Evolutionary conservation across 306 rosid species (phyloP).

Genomic region (Dryas alaskensis): DNA sequence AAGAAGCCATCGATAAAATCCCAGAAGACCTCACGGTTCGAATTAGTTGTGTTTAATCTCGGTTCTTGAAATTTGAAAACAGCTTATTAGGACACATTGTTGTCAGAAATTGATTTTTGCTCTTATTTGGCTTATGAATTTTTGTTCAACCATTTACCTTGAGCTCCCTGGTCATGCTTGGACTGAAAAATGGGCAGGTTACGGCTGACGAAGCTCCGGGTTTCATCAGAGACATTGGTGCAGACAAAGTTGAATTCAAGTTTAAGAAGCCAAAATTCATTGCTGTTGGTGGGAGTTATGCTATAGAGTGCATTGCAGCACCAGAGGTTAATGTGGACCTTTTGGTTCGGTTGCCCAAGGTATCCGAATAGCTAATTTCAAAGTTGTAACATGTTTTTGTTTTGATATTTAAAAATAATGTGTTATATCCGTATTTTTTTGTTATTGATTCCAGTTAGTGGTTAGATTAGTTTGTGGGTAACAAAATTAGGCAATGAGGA

Average conservation of each 20-base stretch:
- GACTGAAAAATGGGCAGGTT: slow-evolving; percentile 36
- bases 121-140: background rate
- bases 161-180: slow-evolving; percentile 8
- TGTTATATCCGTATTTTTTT: background rate
- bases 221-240: slow-evolving; percentile 80
- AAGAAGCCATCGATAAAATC: slow-evolving; percentile 46
- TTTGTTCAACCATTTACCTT: background rate
- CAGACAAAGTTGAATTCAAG: slow-evolving; percentile 76
- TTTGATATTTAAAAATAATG: background rate
- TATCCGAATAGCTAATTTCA: slow-evolving; percentile 15
- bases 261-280: slow-evolving; percentile 62
- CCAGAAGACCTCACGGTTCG: slow-evolving; percentile 57
- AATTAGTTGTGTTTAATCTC: background rate
- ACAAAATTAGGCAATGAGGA: background rate
- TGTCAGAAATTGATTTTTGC: background rate
- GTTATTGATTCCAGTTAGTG: background rate
- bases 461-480: background rate
- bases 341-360: slow-evolving; percentile 77
- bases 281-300: slow-evolving; percentile 68
- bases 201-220: slow-evolving; percentile 56
- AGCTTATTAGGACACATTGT: background rate
- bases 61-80: background rate
- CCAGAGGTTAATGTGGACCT: slow-evolving; percentile 70
- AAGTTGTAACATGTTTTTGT: background rate
- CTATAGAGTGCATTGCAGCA: slow-evolving; percentile 48